phyloP scores from a whole-genome alignment of 2,329 filamentous ascomycete species.

The Cercospora zeina region DNA sequence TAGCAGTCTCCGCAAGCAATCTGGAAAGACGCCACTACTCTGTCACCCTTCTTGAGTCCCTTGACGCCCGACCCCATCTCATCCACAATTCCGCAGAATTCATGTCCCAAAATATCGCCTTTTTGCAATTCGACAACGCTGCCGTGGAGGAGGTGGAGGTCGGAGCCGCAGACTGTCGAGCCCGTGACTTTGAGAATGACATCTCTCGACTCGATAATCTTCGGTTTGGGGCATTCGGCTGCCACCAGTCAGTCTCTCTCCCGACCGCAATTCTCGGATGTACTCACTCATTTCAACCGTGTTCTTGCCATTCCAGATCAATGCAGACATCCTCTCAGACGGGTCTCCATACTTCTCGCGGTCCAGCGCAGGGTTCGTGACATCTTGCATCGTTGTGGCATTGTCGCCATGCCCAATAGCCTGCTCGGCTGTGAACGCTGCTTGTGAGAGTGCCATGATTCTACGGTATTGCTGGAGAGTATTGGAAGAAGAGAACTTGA shows the following conservation, averaged over 20 bases:
- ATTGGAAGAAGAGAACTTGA: neutral
- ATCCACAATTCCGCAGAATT: constrained; percentile 55
- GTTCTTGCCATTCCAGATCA: constrained; percentile 82
- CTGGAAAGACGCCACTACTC: constrained; percentile 84
- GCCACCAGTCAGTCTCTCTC: neutral
- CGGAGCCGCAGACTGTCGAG: constrained; percentile 62
- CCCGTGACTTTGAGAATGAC: constrained; percentile 78
- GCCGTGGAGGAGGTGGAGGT: constrained; percentile 59
- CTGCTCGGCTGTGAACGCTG: constrained; percentile 67
- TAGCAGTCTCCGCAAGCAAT: constrained; percentile 71
- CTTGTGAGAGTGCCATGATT: constrained; percentile 58
- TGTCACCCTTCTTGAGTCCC: constrained; percentile 48
- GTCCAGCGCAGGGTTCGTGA: constrained; percentile 62
- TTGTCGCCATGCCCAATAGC: constrained; percentile 66
- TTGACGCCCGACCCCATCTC: constrained; percentile 48
- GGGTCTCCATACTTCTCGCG: constrained; percentile 53
- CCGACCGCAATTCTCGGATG: constrained; percentile 43
- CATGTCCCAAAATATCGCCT: constrained; percentile 55
- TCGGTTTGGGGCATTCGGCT: constrained; percentile 68
- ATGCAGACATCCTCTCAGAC: constrained; percentile 68
- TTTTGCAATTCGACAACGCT: constrained; percentile 53
- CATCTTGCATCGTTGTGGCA: constrained; percentile 66
- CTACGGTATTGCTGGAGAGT: neutral
- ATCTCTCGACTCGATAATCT: constrained; percentile 70
- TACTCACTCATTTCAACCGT: constrained; percentile 61